phyloP scores from a whole-genome alignment of 208 protist species.

The Jaenimonas drosophilae region DNA sequence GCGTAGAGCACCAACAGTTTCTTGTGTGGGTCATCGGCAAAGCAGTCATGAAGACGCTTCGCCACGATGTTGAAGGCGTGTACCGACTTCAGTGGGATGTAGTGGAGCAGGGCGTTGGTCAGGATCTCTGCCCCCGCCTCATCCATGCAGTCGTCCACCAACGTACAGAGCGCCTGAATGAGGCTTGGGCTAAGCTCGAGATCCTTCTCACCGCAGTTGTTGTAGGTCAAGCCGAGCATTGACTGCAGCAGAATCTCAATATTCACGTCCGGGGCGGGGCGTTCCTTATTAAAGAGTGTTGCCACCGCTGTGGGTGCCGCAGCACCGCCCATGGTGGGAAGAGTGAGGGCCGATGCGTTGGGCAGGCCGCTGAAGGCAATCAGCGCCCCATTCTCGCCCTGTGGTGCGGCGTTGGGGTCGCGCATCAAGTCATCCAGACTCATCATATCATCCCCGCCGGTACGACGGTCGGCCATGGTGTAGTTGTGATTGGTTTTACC shows the following conservation, averaged over 20 bases:
- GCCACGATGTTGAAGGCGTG: constrained; percentile 75
- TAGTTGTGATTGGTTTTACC: constrained; percentile 72
- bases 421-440: constrained; percentile 40
- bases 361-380: constrained; percentile 10
- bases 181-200: constrained; percentile 54
- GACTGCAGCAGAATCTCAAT: constrained; percentile 64
- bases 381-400: constrained; percentile 20
- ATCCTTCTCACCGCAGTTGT: constrained; percentile 45
- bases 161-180: constrained; percentile 53
- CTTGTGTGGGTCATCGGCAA: constrained; percentile 73
- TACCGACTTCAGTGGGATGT: constrained; percentile 45
- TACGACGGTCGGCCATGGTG: constrained; percentile 52
- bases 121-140: constrained; percentile 38
- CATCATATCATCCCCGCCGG: constrained; percentile 4
- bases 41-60: constrained; percentile 70
- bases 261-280: constrained; percentile 44
- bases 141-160: constrained; percentile 63
- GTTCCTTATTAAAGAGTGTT: constrained; percentile 35
- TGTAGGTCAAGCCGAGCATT: constrained; percentile 58
- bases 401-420: constrained; percentile 10
- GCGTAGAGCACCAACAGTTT: constrained; percentile 72
- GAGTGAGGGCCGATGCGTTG: constrained; percentile 11
- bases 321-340: constrained; percentile 43
- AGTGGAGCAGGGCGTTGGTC: constrained; percentile 43
- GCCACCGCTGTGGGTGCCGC: constrained; percentile 3